A percentile compares a stretch with the other conserved stretches of the same genome.
These are phyloP conservation scores for Aspergillus sp. DNA, from an alignment of 2,329 filamentous ascomycete genomes.

Conservation along the genomic window DNA sequence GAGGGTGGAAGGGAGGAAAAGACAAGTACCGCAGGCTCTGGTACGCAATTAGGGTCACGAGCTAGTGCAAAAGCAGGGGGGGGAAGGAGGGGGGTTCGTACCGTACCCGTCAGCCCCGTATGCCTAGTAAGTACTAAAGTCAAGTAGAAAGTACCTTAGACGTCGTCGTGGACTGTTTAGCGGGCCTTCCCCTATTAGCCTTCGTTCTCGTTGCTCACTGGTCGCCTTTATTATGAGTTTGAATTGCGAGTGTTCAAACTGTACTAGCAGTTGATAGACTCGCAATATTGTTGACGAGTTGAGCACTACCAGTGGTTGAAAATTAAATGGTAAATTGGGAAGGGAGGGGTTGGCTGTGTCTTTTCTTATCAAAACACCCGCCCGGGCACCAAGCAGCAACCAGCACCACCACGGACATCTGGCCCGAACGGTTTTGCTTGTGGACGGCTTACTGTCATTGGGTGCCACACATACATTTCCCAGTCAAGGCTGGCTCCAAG, in stretches of 20 bases:
- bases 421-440: not conserved
- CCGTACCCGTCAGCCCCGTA: not conserved
- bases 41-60: constrained; percentile 3
- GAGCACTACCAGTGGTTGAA: not conserved
- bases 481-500: not conserved
- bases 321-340: not conserved
- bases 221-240: not conserved
- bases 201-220: not conserved
- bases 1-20: not conserved
- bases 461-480: not conserved
- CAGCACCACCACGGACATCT: not conserved
- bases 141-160: not conserved
- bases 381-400: not conserved
- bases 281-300: not conserved
- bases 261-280: not conserved
- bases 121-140: not conserved
- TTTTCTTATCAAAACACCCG: not conserved
- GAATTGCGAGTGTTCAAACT: not conserved
- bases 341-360: not conserved
- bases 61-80: constrained; percentile 4
- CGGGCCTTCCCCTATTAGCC: not conserved
- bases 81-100: not conserved
- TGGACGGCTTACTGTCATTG: not conserved
- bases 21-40: not conserved
- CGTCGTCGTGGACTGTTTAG: too few species aligned